phyloP scores from a whole-genome alignment of 371 early-diverging fungal genomes.

The Mucor mucedo region DNA sequence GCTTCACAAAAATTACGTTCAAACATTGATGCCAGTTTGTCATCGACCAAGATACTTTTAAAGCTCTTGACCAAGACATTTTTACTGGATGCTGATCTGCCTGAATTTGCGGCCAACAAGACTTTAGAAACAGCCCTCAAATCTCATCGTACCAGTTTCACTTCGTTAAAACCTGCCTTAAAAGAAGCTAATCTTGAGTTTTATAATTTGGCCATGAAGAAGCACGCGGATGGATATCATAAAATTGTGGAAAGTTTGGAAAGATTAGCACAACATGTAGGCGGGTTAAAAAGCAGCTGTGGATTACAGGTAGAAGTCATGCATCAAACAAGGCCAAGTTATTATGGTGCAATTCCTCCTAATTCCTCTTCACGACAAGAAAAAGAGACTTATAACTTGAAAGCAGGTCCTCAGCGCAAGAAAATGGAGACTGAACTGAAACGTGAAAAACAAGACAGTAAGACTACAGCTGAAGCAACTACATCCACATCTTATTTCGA shows the following conservation, averaged over 20 bases:
- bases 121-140: conserved; percentile 56
- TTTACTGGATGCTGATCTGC: conserved; percentile 61
- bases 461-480: background rate
- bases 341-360: background rate
- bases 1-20: conserved; percentile 63
- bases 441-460: conserved; percentile 8
- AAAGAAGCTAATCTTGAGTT: conserved; percentile 68
- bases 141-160: conserved; percentile 67
- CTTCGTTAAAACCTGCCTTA: conserved; percentile 59
- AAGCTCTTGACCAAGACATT: conserved; percentile 70
- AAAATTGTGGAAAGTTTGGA: conserved; percentile 56
- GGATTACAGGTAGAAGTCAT: conserved; percentile 68
- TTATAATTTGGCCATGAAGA: conserved; percentile 55
- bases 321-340: background rate
- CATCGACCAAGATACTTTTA: conserved; percentile 52
- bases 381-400: conserved; percentile 14
- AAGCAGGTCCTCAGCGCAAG: conserved; percentile 29
- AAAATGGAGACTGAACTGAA: conserved; percentile 31
- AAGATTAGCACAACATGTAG: conserved; percentile 67
- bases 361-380: background rate
- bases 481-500: background rate
- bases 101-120: conserved; percentile 55
- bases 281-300: conserved; percentile 66
- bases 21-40: conserved; percentile 22
- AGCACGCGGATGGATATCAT: conserved; percentile 42